Evolutionary conservation across 2,329 filamentous ascomycete genomes (phyloP).

Genomic region (Exophiala lecanii-corni): DNA sequence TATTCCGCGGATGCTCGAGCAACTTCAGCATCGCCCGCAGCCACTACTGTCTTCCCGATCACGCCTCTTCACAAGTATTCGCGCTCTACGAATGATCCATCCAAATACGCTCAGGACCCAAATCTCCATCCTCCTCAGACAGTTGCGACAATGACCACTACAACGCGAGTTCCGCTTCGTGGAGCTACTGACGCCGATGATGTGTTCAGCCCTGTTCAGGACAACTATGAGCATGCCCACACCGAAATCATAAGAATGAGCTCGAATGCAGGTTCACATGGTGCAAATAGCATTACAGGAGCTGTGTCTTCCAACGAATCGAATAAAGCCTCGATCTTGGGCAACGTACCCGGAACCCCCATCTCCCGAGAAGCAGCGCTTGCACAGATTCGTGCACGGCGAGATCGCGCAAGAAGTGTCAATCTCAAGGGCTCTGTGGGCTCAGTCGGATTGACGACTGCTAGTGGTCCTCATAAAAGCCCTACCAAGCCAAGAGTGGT

Average conservation of each 20-base stretch:
- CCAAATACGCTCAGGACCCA: slow-evolving; percentile 10
- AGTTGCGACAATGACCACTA: slow-evolving; percentile 18
- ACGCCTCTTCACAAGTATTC: slow-evolving; percentile 23
- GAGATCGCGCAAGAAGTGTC: slow-evolving; percentile 41
- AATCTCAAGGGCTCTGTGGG: slow-evolving; percentile 27
- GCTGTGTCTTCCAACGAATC: slow-evolving; percentile 3
- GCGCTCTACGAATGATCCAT: slow-evolving; percentile 14
- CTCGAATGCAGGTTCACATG: slow-evolving; percentile 27
- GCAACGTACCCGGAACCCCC: slow-evolving; percentile 38
- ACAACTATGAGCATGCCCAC: slow-evolving; percentile 4
- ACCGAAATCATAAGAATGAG: slow-evolving; percentile 17
- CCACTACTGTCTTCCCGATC: slow-evolving; percentile 24
- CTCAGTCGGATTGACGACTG: slow-evolving; percentile 5
- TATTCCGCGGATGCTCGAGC: slow-evolving; percentile 6
- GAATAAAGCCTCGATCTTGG: slow-evolving; percentile 18
- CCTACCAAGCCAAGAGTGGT: slow-evolving; percentile 13
- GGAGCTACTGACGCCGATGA: slow-evolving; percentile 18
- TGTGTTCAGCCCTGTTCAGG: slow-evolving; percentile 7
- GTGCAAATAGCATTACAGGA: slow-evolving; percentile 1
- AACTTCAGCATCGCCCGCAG: slow-evolving; percentile 21
- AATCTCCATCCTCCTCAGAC: slow-evolving; percentile 8
- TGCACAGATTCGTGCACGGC: slow-evolving; percentile 46
- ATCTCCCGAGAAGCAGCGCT: slow-evolving; percentile 45
- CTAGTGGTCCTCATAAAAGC: slow-evolving; percentile 5
- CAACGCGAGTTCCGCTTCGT: slow-evolving; percentile 24